Evolutionary conservation across 169 alveolate genomes (phyloP).

Genomic region (Perkinsus chesapeaki): DNA sequence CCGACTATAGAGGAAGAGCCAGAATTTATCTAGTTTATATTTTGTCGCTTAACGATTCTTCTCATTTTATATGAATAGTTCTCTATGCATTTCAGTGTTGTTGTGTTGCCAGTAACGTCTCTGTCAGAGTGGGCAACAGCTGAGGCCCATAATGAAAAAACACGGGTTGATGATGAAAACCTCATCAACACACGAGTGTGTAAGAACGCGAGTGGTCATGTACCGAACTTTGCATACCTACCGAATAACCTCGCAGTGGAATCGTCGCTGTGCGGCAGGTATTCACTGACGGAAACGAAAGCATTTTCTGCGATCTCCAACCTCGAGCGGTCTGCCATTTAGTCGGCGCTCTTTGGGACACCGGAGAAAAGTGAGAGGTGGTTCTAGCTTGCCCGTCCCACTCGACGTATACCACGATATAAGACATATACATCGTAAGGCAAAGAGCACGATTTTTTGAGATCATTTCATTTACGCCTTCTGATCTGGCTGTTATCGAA

Average conservation of each 20-base stretch:
- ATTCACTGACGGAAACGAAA: background rate
- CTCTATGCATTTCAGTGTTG: background rate
- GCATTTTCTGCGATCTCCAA: background rate
- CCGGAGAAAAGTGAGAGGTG: background rate
- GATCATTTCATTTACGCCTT: no score
- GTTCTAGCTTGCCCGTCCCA: no score
- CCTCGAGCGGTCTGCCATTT: background rate
- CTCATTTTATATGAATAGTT: background rate
- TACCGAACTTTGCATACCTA: background rate
- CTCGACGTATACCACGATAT: no score
- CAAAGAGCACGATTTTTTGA: no score
- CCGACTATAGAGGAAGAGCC: background rate
- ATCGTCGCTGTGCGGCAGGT: background rate
- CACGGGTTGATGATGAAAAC: background rate
- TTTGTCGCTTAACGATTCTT: background rate
- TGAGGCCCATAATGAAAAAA: background rate
- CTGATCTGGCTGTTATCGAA: no score
- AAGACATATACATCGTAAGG: no score
- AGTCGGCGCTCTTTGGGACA: background rate
- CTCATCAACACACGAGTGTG: background rate
- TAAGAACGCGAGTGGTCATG: background rate
- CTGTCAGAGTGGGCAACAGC: background rate
- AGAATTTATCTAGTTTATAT: background rate
- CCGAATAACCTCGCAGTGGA: no score
- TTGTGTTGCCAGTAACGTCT: background rate